phyloP scores from a whole-genome alignment of 345 rosid species.

The Murraya koenigii region DNA sequence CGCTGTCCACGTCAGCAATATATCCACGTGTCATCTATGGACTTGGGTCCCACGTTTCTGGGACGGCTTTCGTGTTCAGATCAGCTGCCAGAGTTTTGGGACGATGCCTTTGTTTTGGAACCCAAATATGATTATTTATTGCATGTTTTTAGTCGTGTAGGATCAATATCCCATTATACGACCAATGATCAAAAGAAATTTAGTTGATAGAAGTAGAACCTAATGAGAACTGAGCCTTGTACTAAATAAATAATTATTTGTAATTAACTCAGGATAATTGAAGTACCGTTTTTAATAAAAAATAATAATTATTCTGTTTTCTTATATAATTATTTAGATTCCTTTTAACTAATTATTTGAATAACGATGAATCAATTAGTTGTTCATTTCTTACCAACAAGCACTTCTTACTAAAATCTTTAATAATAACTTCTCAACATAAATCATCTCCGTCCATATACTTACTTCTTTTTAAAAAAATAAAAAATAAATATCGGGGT shows the following conservation, averaged over 20 bases:
- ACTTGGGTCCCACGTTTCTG: conserved; percentile 16
- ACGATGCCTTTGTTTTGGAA: conserved; percentile 10
- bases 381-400: neutral
- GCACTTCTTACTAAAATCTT: neutral
- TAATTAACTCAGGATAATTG: neutral
- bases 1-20: conserved; percentile 18
- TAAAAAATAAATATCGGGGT: neutral
- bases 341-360: neutral
- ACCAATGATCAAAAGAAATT: conserved; percentile 15
- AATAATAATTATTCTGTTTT: no score
- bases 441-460: neutral
- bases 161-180: neutral
- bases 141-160: neutral
- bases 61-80: conserved; percentile 18
- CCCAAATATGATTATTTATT: neutral
- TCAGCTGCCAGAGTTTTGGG: conserved; percentile 18
- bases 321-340: neutral
- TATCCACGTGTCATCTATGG: neutral
- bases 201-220: neutral
- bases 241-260: neutral
- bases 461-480: neutral
- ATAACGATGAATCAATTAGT: neutral
- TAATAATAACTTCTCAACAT: neutral
- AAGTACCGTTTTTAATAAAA: neutral
- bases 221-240: neutral